These are phyloP conservation scores for Acmispon strigosus DNA, from an alignment of 306 rosid genomes.

Conservation along the genomic window DNA sequence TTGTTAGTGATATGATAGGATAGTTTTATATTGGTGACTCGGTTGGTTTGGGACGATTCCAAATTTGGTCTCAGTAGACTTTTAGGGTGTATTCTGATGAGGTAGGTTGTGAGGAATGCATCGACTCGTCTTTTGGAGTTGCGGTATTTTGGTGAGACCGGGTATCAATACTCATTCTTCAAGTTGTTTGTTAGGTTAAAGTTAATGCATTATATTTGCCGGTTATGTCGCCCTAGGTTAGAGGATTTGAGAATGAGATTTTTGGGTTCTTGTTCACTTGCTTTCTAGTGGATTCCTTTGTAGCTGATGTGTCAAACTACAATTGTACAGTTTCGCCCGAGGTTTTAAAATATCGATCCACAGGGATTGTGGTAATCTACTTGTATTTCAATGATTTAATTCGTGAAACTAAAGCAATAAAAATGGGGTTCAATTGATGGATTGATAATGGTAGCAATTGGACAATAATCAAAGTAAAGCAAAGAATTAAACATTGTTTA, in stretches of 20 bases:
- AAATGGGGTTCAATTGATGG: no score
- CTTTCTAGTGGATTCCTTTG: slow-evolving; percentile 64
- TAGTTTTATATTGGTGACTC: no score
- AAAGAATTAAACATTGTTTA: no score
- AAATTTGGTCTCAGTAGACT: slow-evolving; percentile 84
- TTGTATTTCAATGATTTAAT: no score
- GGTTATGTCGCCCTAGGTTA: slow-evolving; percentile 79
- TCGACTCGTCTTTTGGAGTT: slow-evolving; percentile 83
- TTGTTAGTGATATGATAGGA: slow-evolving; percentile 60
- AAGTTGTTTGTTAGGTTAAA: slow-evolving; percentile 90
- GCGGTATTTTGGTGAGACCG: slow-evolving; percentile 92
- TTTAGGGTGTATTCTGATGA: slow-evolving; percentile 80
- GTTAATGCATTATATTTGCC: slow-evolving; percentile 95
- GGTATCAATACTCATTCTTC: slow-evolving; percentile 87
- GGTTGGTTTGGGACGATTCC: slow-evolving; percentile 82
- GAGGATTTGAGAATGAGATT: slow-evolving; percentile 79
- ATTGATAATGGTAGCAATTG: no score
- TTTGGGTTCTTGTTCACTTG: slow-evolving; percentile 73
- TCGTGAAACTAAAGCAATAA: no score
- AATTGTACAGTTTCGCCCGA: no score
- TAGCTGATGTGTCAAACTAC: no score
- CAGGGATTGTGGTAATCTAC: no score
- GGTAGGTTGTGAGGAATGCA: slow-evolving; percentile 97
- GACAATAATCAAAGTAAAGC: no score
- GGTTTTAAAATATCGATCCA: no score